These are phyloP conservation scores for Pythium biforme DNA, from an alignment of 352 stramenopile genomes.

Conservation along the genomic window DNA sequence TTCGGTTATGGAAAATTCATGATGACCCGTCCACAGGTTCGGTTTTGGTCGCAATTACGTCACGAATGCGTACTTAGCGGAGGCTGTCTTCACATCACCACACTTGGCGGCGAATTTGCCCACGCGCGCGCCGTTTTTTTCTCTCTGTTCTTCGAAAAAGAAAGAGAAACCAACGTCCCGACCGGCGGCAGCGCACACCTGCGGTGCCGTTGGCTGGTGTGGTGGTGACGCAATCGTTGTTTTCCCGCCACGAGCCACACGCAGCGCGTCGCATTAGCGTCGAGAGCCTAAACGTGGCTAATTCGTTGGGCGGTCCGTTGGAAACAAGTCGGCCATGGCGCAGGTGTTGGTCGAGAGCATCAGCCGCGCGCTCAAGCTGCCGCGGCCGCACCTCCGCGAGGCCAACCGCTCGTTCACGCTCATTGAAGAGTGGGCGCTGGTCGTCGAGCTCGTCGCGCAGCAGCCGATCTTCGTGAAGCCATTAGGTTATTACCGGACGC, in stretches of 20 bases:
- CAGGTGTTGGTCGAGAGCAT: constrained; percentile 47
- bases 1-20: background rate
- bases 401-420: constrained; percentile 59
- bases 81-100: background rate
- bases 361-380: constrained; percentile 54
- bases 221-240: too few species aligned
- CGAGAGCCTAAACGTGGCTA: background rate
- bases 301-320: constrained; percentile 2
- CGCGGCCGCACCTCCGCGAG: constrained; percentile 61
- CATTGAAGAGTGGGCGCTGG: constrained; percentile 60
- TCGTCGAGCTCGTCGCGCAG: constrained; percentile 49
- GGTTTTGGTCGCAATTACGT: background rate
- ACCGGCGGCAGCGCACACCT: background rate
- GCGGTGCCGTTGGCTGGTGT: background rate
- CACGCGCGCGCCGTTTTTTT: background rate
- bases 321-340: constrained; percentile 33
- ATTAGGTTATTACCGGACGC: constrained; percentile 78
- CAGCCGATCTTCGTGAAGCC: constrained; percentile 52
- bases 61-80: constrained; percentile 10
- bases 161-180: background rate
- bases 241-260: too few species aligned
- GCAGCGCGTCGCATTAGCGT: background rate
- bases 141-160: constrained; percentile 18
- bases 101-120: background rate
- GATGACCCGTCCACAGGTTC: too few species aligned